These are phyloP conservation scores for Chamaecyparis obtusa DNA, from an alignment of 75 land plant genomes.

Conservation along the genomic window DNA sequence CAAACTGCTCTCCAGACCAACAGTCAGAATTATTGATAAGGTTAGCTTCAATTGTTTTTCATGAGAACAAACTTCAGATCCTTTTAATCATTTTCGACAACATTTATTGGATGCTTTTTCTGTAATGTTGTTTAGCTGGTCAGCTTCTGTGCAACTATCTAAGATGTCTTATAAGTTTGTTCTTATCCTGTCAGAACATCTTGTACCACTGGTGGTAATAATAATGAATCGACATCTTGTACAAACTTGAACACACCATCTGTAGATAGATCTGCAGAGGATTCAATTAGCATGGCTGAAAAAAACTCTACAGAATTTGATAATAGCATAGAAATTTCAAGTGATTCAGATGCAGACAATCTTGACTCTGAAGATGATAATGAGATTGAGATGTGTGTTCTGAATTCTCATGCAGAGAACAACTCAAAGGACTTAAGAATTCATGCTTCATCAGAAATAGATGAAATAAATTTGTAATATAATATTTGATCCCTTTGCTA, in stretches of 20 bases:
- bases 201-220: neutral
- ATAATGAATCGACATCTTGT: neutral
- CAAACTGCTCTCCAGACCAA: slow-evolving; percentile 2
- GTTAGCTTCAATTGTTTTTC: slow-evolving; percentile 4
- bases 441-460: slow-evolving; percentile 9
- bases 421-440: neutral
- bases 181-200: slow-evolving; percentile 3
- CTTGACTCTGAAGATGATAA: neutral
- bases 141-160: neutral
- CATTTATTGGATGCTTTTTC: neutral
- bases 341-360: slow-evolving; percentile 7
- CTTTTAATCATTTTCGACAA: neutral
- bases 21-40: neutral
- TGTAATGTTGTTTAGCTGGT: neutral
- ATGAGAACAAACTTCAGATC: neutral
- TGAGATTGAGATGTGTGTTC: slow-evolving; percentile 7
- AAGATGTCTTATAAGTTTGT: neutral
- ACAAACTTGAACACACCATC: slow-evolving; percentile 5
- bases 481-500: neutral
- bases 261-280: neutral
- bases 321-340: slow-evolving; percentile 3
- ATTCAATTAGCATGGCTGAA: neutral
- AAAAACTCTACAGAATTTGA: neutral
- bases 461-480: slow-evolving; percentile 9
- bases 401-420: slow-evolving; percentile 9